Evolutionary conservation across 192 early-diverging fungal species (phyloP).

Genomic region (Physocladia obscura): DNA sequence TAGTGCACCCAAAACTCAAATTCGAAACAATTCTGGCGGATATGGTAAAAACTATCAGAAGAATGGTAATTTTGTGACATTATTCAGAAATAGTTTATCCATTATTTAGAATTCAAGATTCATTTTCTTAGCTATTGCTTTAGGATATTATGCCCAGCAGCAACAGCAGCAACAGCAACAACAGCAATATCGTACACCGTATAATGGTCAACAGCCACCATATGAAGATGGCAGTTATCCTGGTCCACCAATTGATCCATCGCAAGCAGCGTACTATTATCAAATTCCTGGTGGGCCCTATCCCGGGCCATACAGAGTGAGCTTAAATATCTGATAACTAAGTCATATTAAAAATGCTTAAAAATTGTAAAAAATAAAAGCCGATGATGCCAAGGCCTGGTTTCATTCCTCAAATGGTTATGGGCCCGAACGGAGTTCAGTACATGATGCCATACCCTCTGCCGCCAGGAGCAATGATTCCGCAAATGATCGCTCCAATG

Average conservation of each 20-base stretch:
- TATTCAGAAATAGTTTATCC: too few relatives aligned
- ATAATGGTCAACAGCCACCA: constrained; percentile 1
- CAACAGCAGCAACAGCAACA: too few relatives aligned
- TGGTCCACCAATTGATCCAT: constrained; percentile 13
- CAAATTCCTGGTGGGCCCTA: constrained; percentile 10
- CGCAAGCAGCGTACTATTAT: constrained; percentile 8
- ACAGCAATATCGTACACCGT: constrained; percentile 27
- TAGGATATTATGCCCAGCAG: too few relatives aligned
- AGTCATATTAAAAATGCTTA: too few relatives aligned
- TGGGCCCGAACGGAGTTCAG: constrained; percentile 15
- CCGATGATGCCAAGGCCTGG: constrained; percentile 29
- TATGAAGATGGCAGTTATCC: constrained; percentile 27
- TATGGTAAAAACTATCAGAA: constrained; percentile 30
- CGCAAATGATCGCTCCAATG: constrained; percentile 30
- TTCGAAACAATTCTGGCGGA: constrained; percentile 21
- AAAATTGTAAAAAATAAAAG: too few relatives aligned
- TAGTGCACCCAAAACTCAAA: not conserved
- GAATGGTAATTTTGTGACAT: not conserved
- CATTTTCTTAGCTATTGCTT: too few relatives aligned
- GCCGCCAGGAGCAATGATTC: constrained; percentile 19
- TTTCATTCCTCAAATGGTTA: constrained; percentile 26
- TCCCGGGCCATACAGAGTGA: constrained; percentile 19
- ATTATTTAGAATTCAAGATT: too few relatives aligned
- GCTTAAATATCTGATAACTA: too few relatives aligned
- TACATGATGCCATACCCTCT: constrained; percentile 28